Evolutionary conservation across 305 asterid genomes (phyloP).

Genomic region (Rubia occidens): DNA sequence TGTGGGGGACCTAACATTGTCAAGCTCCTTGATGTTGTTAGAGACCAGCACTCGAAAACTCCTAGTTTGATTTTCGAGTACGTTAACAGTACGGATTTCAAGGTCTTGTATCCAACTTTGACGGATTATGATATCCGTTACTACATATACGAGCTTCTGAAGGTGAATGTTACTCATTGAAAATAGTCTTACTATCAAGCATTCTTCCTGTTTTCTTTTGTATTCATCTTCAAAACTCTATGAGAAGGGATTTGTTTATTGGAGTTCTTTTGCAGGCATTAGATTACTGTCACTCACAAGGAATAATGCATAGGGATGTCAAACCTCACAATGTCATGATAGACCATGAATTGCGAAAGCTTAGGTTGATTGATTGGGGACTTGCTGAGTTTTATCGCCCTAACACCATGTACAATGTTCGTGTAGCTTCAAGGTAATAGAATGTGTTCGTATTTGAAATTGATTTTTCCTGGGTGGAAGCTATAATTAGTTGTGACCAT

Average conservation of each 20-base stretch:
- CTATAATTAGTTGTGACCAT: background rate
- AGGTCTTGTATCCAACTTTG: slow-evolving; percentile 76
- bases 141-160: slow-evolving; percentile 84
- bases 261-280: slow-evolving; percentile 48
- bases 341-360: slow-evolving; percentile 81
- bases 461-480: background rate
- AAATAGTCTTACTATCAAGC: background rate
- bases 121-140: slow-evolving; percentile 83
- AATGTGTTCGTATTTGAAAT: background rate
- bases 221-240: background rate
- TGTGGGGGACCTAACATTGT: slow-evolving; percentile 83
- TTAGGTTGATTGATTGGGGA: slow-evolving; percentile 91
- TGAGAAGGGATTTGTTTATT: background rate
- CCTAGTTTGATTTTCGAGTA: slow-evolving; percentile 86
- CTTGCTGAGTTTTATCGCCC: slow-evolving; percentile 96
- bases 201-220: background rate
- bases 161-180: slow-evolving; percentile 36
- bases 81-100: slow-evolving; percentile 89
- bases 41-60: slow-evolving; percentile 86
- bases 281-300: slow-evolving; percentile 89
- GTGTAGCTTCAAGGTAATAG: slow-evolving; percentile 78
- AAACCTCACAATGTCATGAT: slow-evolving; percentile 95
- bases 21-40: slow-evolving; percentile 67
- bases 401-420: slow-evolving; percentile 79
- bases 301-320: slow-evolving; percentile 95